phyloP scores from a whole-genome alignment of 169 alveolate species.

The Eimeria tenella region DNA sequence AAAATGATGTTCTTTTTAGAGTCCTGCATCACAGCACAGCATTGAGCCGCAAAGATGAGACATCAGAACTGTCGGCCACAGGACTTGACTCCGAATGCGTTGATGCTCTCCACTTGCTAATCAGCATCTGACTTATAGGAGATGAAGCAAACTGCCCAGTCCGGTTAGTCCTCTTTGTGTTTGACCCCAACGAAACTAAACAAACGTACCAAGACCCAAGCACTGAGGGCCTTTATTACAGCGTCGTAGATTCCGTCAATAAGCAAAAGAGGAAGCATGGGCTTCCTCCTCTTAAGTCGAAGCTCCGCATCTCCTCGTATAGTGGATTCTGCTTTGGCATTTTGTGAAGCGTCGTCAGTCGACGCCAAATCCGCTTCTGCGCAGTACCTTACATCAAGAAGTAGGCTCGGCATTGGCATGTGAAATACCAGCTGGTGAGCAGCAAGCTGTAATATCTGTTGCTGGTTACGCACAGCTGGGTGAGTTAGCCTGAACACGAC shows the following conservation, averaged over 20 bases:
- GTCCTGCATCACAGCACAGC: slow-evolving; percentile 36
- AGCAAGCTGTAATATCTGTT: slow-evolving; percentile 63
- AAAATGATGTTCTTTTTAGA: slow-evolving; percentile 24
- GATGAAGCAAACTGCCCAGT: too few species aligned
- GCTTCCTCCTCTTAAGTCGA: not conserved
- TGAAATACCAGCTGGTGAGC: slow-evolving; percentile 61
- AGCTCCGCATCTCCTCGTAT: not conserved
- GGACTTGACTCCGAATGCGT: too few species aligned
- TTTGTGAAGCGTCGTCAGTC: not conserved
- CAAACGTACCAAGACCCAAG: slow-evolving; percentile 44
- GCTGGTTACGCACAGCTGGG: slow-evolving; percentile 69
- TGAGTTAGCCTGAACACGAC: slow-evolving; percentile 37
- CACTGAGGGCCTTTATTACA: slow-evolving; percentile 32
- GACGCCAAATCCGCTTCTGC: not conserved
- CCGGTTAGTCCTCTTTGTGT: too few species aligned
- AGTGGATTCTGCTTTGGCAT: not conserved
- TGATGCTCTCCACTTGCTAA: too few species aligned
- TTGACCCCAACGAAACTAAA: too few species aligned
- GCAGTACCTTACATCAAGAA: slow-evolving; percentile 2
- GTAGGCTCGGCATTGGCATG: slow-evolving; percentile 56
- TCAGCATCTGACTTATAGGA: too few species aligned
- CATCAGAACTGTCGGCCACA: too few species aligned
- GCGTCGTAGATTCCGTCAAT: slow-evolving; percentile 41
- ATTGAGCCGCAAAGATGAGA: too few species aligned
- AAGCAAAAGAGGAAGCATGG: slow-evolving; percentile 11